Evolutionary conservation across 2,329 filamentous ascomycete species (phyloP), one percentile per base, ranked within the genome.

Genomic region (Rutstroemia sp.): DNA sequence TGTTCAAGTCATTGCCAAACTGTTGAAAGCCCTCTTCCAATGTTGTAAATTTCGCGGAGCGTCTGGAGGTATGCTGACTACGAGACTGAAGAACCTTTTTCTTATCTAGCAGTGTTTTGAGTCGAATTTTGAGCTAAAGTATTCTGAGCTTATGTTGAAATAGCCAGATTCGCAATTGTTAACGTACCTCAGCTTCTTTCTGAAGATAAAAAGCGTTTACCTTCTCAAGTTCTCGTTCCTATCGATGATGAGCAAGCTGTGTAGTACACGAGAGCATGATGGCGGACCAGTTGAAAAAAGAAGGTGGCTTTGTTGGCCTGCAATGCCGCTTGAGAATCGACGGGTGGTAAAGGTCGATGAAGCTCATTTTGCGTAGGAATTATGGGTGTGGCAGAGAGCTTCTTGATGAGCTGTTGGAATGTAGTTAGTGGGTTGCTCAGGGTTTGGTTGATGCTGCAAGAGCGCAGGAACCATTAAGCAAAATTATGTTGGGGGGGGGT

Each of bases 231-330:
- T 99, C 94, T 66, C 94, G 86, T 79, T 99, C 94, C 91, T 96
- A 70, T 59, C 63, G 57, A 44, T 55, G 58, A n/a, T 66, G 81
- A 60, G 80, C 75, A 60, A 73, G 57, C 61, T 39, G 60, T 60
- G 61, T 54, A 57, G 30, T 63, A 56, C 57, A 6, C 58, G 21
- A 54, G 49, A 47, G 54, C 16, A 19, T 49, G 54, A 50, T 49
- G 54, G 64, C 84, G 70, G 82, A 96, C 91, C 73, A 99, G 78
- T 73, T 94, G 89, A 72, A 97, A 97, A 80, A 99, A 99, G 75
- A 99, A 99, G 10, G 92, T 95, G 56, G 92, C 92, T 75, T 95
- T 96, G 75, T 99, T 99, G 57, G 92, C 94, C 73, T 96, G 92
- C 50, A 97, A 78, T 47, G 91, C 87, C 50, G 87, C 84, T 74